These are phyloP conservation scores for Leccinum broughii DNA, from an alignment of 768 basidiomycete genomes.

Conservation along the genomic window DNA sequence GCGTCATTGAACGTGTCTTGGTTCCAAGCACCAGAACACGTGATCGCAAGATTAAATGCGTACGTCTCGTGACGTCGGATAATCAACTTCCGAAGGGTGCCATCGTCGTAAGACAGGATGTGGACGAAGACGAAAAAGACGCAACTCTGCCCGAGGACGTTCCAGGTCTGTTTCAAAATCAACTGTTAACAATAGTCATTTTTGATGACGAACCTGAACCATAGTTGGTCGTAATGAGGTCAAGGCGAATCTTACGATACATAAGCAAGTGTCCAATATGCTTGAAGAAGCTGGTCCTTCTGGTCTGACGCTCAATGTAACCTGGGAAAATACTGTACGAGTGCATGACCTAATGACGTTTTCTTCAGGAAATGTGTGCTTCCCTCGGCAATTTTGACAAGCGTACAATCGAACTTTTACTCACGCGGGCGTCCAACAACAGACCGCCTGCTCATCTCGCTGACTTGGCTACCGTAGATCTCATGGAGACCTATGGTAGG, in stretches of 20 bases:
- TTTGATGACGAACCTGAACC: constrained; percentile 3
- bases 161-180: constrained; percentile 28
- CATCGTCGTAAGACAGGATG: constrained; percentile 35
- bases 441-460: constrained; percentile 69
- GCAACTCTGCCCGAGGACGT: constrained; percentile 30
- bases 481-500: constrained; percentile 82
- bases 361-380: constrained; percentile 57
- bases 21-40: constrained; percentile 60
- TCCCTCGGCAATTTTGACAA: constrained; percentile 72
- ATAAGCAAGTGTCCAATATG: constrained; percentile 77
- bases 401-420: constrained; percentile 80
- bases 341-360: constrained; percentile 7
- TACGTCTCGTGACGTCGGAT: constrained; percentile 58
- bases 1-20: constrained; percentile 71
- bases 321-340: constrained; percentile 7
- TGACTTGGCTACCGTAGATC: constrained; percentile 66
- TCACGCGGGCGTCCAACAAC: constrained; percentile 64
- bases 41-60: constrained; percentile 55
- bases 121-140: constrained; percentile 44
- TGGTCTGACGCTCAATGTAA: constrained; percentile 75
- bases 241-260: constrained; percentile 66
- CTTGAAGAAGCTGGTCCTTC: constrained; percentile 64
- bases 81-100: constrained; percentile 36
- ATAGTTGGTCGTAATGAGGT: constrained; percentile 41
- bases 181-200: neutral